Evolutionary conservation across 75 land plant species (phyloP).

Genomic region (Ceratopteris richardii): DNA sequence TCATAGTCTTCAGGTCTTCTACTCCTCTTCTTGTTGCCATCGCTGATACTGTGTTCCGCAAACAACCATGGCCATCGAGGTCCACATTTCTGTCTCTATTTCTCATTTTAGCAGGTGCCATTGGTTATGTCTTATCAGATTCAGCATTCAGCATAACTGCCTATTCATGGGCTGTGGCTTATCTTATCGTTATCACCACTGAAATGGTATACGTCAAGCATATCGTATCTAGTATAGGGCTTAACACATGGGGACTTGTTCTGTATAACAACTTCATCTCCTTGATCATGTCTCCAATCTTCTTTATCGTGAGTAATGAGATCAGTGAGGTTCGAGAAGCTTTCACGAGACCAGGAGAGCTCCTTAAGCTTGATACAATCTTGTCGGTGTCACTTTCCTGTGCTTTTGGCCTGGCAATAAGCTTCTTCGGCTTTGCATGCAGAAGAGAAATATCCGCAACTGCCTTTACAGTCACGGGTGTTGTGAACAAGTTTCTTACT

Average conservation of each 20-base stretch:
- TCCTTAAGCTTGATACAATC: slow-evolving; percentile 25
- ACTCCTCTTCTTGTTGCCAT: slow-evolving; percentile 81
- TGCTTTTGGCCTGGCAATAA: slow-evolving; percentile 61
- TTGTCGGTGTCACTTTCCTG: slow-evolving; percentile 67
- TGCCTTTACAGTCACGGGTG: slow-evolving; percentile 86
- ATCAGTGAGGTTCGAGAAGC: slow-evolving; percentile 38
- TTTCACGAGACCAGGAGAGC: slow-evolving; percentile 11
- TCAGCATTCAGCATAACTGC: slow-evolving; percentile 65
- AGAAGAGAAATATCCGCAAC: slow-evolving; percentile 74
- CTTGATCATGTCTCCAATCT: slow-evolving; percentile 65
- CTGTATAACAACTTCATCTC: slow-evolving; percentile 82
- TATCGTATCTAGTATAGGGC: slow-evolving; percentile 75
- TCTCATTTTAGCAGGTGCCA: slow-evolving; percentile 62
- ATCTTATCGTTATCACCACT: slow-evolving; percentile 68
- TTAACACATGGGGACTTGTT: slow-evolving; percentile 94
- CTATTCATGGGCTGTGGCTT: slow-evolving; percentile 83
- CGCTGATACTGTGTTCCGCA: slow-evolving; percentile 67
- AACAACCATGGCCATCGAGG: slow-evolving; percentile 74
- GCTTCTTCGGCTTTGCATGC: slow-evolving; percentile 79
- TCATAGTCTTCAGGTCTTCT: slow-evolving; percentile 74
- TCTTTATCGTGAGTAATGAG: slow-evolving; percentile 78
- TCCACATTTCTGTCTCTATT: slow-evolving; percentile 53
- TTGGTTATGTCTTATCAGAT: slow-evolving; percentile 82
- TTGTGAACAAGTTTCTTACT: slow-evolving; percentile 86
- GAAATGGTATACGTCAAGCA: slow-evolving; percentile 96